Percentiles rank a stretch among this genome's conserved stretches.
phyloP scores from a whole-genome alignment of 2,329 filamentous ascomycete genomes.

The Penicillium sp. region DNA sequence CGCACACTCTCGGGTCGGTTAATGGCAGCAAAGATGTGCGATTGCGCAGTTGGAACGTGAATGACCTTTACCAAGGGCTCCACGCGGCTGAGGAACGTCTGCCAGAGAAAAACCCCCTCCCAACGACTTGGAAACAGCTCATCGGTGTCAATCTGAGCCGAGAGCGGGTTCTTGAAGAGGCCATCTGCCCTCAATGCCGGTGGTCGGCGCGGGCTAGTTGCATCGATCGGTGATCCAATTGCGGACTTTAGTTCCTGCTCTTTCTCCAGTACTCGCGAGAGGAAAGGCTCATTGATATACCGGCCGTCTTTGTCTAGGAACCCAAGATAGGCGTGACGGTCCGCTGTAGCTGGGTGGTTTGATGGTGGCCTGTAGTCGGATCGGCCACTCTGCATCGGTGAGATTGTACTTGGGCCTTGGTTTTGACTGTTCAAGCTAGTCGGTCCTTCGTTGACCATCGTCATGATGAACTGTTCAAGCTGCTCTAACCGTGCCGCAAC shows the following conservation, averaged over 20 bases:
- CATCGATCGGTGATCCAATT: conserved; percentile 18
- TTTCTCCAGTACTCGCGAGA: conserved; percentile 30
- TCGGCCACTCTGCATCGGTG: neutral
- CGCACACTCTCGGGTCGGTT: conserved; percentile 20
- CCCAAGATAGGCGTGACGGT: conserved; percentile 9
- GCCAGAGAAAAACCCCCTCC: conserved; percentile 31
- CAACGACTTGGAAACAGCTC: conserved; percentile 23
- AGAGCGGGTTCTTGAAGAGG: conserved; percentile 22
- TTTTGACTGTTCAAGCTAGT: neutral
- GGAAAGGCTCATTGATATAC: conserved; percentile 33
- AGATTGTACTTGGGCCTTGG: neutral
- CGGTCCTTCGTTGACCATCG: conserved; percentile 7
- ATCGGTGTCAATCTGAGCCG: conserved; percentile 12
- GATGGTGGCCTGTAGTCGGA: neutral
- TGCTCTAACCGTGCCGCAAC: conserved; percentile 24
- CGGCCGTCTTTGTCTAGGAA: conserved; percentile 27
- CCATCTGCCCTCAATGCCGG: conserved; percentile 24
- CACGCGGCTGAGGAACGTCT: conserved; percentile 29
- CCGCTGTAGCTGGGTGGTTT: neutral
- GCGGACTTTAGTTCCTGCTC: conserved; percentile 28
- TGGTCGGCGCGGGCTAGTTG: conserved; percentile 5
- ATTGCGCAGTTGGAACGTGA: conserved; percentile 31
- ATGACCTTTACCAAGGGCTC: conserved; percentile 32
- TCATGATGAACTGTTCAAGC: conserved; percentile 24
- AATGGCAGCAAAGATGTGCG: conserved; percentile 31